Evolutionary conservation across 208 protist species (phyloP), one percentile per base, ranked within the genome.

Genomic region (Acanthamoeba healyi): DNA sequence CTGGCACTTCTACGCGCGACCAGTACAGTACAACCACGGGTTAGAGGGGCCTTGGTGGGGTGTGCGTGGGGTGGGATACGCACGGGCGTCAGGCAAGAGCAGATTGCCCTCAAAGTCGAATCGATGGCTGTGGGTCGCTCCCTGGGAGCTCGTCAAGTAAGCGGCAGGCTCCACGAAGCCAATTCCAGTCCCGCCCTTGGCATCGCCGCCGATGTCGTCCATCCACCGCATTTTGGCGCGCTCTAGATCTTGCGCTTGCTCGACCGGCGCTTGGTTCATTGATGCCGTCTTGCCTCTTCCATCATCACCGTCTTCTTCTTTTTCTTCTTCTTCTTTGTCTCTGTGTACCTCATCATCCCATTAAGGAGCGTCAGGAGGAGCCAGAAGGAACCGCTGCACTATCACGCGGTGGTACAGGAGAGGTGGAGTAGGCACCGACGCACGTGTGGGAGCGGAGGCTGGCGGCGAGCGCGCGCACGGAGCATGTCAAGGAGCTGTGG

Each of bases 31-130:
- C 44, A 51, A n/a, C n/a, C 49, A 54, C 49, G 49, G 10, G 15
- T 15, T 6, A 54, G 49, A 54, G 10, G 15, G 49, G 15, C 49
- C 6, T 15, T 54, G 49, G 49, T 54, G 49, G 15, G 10, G 54
- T 26, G 19, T 5, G 19, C 12, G 22, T n/a, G 54, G 19, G 22
- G 24, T 4, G 54, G 54, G 54, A n/a, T 2, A 5, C 19, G 72
- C 26, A 82, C 72, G 24, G 3, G 40, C n/a, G 26, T 51, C 19
- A 38, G 72, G 72, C 5, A 38, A 2, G 7, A 82, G 42, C 72
- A 82, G 72, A 4, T 82, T 34, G 5, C 72, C 72, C 29, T 44
- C 72, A n/a, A 82, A 82, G 42, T 82, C 42, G 72, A 82, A 82
- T 14, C 72, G 72, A 17, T 51, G 72, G 7, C n/a, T 54, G 36